These are phyloP conservation scores for Leishmania tarentolae DNA, from an alignment of 208 protist species.

Conservation along the genomic window DNA sequence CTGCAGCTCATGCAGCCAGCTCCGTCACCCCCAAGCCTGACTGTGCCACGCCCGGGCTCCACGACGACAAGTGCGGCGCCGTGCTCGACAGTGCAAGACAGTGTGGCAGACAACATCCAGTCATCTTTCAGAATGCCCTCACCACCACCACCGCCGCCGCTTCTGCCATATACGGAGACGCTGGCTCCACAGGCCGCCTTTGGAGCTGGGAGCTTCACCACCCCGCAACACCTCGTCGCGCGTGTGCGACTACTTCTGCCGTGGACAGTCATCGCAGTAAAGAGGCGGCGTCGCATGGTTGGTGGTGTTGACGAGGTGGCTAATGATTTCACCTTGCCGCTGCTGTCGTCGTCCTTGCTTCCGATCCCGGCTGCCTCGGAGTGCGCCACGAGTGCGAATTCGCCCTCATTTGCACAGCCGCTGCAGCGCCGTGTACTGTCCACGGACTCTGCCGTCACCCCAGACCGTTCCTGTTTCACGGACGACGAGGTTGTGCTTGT, in stretches of 20 bases:
- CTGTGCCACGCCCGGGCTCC: not conserved
- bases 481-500: conserved; percentile 20
- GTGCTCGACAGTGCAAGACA: not conserved
- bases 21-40: not conserved
- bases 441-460: not conserved
- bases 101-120: not conserved
- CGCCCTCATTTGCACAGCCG: not conserved
- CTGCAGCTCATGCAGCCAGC: conserved; percentile 18
- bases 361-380: conserved; percentile 1
- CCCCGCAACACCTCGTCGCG: conserved; percentile 17
- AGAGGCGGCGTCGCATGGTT: not conserved
- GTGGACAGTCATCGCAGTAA: conserved; percentile 15
- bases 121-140: not conserved
- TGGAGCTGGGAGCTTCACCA: conserved; percentile 17
- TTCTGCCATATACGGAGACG: conserved; percentile 19
- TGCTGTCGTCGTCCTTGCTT: not conserved
- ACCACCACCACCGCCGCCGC: conserved; percentile 11
- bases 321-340: not conserved
- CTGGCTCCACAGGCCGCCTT: not conserved
- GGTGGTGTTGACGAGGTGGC: not conserved
- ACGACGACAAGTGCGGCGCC: not conserved
- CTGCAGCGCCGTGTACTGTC: not conserved
- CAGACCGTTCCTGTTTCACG: not conserved
- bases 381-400: not conserved
- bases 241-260: conserved; percentile 19